These are phyloP conservation scores for Coemansia sp. DNA, from an alignment of 192 early-diverging fungal genomes.

Conservation along the genomic window DNA sequence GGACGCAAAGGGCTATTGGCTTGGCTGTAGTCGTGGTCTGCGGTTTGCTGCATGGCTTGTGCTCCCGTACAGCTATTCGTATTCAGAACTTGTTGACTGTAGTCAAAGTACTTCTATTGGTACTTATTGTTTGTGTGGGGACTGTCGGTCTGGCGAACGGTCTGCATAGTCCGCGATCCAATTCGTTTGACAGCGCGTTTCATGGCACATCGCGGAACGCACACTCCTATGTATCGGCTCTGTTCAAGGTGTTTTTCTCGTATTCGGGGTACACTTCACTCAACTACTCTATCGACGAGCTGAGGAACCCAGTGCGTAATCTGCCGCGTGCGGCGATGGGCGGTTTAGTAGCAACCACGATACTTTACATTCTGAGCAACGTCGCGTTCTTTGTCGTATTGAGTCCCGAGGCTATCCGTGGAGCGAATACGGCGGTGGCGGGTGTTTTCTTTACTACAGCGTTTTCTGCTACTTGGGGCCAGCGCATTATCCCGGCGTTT, in stretches of 20 bases:
- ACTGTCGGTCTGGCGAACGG: constrained; percentile 3
- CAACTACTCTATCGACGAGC: constrained; percentile 65
- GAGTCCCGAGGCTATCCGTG: constrained; percentile 33
- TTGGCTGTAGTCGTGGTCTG: constrained; percentile 31
- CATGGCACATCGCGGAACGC: constrained; percentile 31
- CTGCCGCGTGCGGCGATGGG: constrained; percentile 61
- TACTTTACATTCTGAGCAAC: constrained; percentile 61
- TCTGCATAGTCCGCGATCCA: background rate
- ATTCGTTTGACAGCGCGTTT: constrained; percentile 21
- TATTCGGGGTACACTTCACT: constrained; percentile 64
- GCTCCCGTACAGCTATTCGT: constrained; percentile 33
- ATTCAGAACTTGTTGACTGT: constrained; percentile 46
- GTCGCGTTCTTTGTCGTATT: constrained; percentile 61
- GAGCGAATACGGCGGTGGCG: constrained; percentile 48
- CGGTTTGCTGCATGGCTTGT: constrained; percentile 32
- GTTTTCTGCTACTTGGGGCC: constrained; percentile 51
- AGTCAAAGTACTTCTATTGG: constrained; percentile 51
- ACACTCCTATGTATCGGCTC: constrained; percentile 43
- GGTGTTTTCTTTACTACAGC: constrained; percentile 56
- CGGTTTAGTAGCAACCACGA: constrained; percentile 55
- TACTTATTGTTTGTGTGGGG: constrained; percentile 49
- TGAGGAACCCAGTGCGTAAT: constrained; percentile 61
- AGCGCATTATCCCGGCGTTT: constrained; percentile 55
- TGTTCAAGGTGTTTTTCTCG: constrained; percentile 60
- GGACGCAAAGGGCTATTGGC: constrained; percentile 48